Conservation (phyloP, 768 basidiomycete species). For the Suillus weaverae region DNA sequence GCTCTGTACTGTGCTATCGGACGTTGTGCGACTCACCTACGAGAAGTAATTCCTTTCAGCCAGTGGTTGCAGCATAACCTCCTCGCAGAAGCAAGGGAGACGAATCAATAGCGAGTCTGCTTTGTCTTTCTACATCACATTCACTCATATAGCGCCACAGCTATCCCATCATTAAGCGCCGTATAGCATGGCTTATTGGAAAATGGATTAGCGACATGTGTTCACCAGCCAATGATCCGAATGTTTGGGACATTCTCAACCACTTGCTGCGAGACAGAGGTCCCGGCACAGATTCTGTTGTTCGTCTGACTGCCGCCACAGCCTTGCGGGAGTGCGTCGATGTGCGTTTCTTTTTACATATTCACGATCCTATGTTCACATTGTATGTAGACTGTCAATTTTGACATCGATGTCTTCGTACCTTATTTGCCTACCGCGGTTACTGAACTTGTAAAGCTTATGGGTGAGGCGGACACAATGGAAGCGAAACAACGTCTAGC, state of each 20-base stretch:
- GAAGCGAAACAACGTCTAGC: conserved; percentile 80
- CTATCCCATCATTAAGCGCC: conserved; percentile 89
- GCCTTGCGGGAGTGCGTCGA: conserved; percentile 83
- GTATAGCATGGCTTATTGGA: conserved; percentile 93
- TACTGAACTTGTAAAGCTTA: conserved; percentile 64
- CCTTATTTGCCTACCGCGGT: conserved; percentile 66
- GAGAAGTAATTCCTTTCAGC: conserved; percentile 64
- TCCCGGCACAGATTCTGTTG: conserved; percentile 76
- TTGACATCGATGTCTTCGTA: conserved; percentile 61
- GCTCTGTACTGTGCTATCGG: conserved; percentile 88
- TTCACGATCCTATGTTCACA: conserved; percentile 5
- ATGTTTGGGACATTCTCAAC: conserved; percentile 79
- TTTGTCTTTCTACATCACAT: not conserved
- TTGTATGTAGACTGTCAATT: conserved; percentile 54
- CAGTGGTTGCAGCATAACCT: conserved; percentile 68
- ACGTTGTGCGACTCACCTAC: conserved; percentile 68
- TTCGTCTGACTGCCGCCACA: conserved; percentile 80
- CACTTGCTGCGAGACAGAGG: conserved; percentile 72
- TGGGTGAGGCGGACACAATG: conserved; percentile 70
- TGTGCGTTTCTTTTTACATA: conserved; percentile 48
- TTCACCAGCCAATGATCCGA: conserved; percentile 54
- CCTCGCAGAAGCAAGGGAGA: conserved; percentile 55
- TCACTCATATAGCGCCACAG: conserved; percentile 40
- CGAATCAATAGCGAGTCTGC: conserved; percentile 53
- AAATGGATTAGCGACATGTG: conserved; percentile 80